phyloP scores from a whole-genome alignment of 169 alveolate genomes.

The Plasmodium knowlesi region DNA sequence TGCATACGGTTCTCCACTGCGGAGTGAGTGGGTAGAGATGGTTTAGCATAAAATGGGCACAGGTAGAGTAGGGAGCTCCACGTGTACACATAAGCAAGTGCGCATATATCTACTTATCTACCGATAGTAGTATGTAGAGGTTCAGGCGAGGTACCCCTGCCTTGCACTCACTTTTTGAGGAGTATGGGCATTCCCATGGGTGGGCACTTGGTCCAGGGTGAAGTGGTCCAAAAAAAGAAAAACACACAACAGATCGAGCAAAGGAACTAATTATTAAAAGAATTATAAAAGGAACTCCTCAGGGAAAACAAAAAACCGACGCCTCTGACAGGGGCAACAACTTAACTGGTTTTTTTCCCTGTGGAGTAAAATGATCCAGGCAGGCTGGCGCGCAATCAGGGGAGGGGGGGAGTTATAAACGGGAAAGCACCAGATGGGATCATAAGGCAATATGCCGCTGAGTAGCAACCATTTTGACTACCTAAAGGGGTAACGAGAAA shows the following conservation, averaged over 20 bases:
- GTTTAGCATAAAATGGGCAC: not conserved
- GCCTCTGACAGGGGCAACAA: not conserved
- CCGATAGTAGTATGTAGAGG: not conserved
- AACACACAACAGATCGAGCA: not conserved
- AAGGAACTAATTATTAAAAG: not conserved
- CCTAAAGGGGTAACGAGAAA: not conserved
- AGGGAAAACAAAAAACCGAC: not conserved
- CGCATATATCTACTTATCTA: not conserved
- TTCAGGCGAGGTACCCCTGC: not conserved
- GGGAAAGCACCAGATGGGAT: not conserved
- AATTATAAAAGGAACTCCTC: not conserved
- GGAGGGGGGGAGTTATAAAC: not conserved
- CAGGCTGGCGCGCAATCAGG: not conserved
- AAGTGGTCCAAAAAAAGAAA: not conserved
- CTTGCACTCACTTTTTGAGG: not conserved
- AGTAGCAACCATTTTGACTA: not conserved
- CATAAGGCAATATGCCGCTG: not conserved
- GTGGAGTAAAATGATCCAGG: not conserved
- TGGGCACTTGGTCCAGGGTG: not conserved
- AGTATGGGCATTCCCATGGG: not conserved
- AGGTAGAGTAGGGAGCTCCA: not conserved
- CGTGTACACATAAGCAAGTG: not conserved
- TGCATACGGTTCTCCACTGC: constrained; percentile 77
- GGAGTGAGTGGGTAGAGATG: not conserved
- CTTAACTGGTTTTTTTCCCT: not conserved